Evolutionary conservation across 1,284 basidiomycete species (phyloP).

Genomic region (Hemileia vastatrix): DNA sequence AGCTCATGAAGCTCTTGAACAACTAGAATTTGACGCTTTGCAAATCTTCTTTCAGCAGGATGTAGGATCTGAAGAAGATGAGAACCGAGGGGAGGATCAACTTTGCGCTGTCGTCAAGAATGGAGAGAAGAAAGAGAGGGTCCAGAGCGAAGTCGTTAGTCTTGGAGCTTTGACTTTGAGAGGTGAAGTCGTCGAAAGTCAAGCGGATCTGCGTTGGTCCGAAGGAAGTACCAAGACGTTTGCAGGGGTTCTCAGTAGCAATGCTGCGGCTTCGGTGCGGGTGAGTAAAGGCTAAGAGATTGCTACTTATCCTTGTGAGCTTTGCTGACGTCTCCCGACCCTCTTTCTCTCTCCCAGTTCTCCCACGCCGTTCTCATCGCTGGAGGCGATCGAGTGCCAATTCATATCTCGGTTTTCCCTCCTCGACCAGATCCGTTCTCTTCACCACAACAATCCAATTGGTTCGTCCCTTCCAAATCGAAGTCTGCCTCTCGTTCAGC

Average conservation of each 20-base stretch:
- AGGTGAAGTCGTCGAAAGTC: not conserved
- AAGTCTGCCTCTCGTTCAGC: not conserved
- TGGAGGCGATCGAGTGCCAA: not conserved
- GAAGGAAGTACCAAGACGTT: slow-evolving; percentile 1
- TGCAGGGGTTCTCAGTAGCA: not conserved
- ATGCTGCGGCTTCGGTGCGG: not conserved
- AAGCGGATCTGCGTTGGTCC: not conserved
- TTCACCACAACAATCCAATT: not conserved
- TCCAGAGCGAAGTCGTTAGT: not conserved
- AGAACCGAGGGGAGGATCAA: not conserved
- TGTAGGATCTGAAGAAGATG: not conserved
- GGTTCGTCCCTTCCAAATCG: not conserved
- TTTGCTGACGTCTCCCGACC: too few relatives aligned
- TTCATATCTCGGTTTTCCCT: not conserved
- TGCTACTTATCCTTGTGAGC: too few relatives aligned
- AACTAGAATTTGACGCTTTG: not conserved
- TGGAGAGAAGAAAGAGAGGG: not conserved
- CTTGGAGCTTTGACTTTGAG: not conserved
- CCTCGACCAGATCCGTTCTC: not conserved
- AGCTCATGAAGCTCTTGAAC: not conserved
- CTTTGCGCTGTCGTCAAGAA: not conserved
- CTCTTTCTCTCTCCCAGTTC: too few relatives aligned
- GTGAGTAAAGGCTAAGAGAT: not conserved
- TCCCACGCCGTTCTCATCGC: not conserved
- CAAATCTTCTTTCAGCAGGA: not conserved